phyloP scores from a whole-genome alignment of 1,139 yeast species.

The Citeromyces hawaiiensis region DNA sequence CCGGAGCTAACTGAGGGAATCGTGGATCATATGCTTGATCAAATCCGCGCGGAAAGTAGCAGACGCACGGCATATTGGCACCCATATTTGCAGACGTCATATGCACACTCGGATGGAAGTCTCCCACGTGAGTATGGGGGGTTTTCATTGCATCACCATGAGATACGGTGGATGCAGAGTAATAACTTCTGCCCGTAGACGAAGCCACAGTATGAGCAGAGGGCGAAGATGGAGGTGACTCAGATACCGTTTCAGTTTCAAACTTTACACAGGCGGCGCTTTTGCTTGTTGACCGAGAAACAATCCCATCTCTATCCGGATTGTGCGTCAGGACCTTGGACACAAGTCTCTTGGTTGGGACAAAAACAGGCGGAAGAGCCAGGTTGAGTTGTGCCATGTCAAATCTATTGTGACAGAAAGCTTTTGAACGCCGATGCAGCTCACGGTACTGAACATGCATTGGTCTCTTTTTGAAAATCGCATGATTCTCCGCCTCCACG shows the following conservation, averaged over 20 bases:
- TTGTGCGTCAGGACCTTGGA: too few relatives aligned
- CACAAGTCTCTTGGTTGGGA: too few relatives aligned
- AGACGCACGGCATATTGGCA: constrained; percentile 2
- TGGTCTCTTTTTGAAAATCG: constrained; percentile 56
- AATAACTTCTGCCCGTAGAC: constrained; percentile 2
- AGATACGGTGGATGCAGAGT: constrained; percentile 2
- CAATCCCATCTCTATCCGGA: too few relatives aligned
- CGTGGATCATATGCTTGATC: too few relatives aligned
- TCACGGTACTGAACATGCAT: constrained; percentile 80
- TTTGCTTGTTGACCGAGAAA: too few relatives aligned
- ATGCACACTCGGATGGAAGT: too few relatives aligned
- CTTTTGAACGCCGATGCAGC: constrained; percentile 22
- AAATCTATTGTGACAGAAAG: neutral
- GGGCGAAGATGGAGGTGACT: constrained; percentile 5
- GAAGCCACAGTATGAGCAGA: constrained; percentile 4
- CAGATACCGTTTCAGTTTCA: neutral
- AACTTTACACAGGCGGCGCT: too few relatives aligned
- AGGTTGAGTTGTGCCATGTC: too few relatives aligned
- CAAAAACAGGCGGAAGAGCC: too few relatives aligned
- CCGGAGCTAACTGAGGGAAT: too few relatives aligned
- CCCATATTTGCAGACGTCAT: too few relatives aligned
- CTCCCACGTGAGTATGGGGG: too few relatives aligned
- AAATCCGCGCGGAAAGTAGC: constrained; percentile 1
- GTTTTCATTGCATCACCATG: neutral
- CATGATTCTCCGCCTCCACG: constrained; percentile 70